Base-by-base conservation (phyloP, 192 early-diverging fungal species). In the Dissophora globulifera region DNA sequence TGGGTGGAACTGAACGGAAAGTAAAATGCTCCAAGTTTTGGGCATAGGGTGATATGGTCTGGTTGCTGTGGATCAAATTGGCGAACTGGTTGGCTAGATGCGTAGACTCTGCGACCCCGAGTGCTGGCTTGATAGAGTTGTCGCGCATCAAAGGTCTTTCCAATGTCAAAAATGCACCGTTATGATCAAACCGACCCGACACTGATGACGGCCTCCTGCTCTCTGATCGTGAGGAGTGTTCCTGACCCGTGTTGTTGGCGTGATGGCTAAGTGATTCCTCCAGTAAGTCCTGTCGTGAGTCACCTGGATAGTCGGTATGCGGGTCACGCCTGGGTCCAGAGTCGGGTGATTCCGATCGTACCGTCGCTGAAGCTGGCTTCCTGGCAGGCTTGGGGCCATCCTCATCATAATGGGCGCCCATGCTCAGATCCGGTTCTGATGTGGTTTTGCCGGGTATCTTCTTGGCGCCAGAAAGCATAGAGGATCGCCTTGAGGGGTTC, bases 51-150 rank as follows among this genome's bases (percentile, higher is more conserved):
- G 91, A 93, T 16, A 98, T 88, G 23, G 96, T 96, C 67, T 93
- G 93, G 62, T 96, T 91, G 72, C 90, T 85, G 45, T 81, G 84
- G 82, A 94, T 89, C 57, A 98, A 80, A 50, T 90, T 91, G 0
- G 94, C 94, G 32, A 98, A 82, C 66, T 95, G 92, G 3, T 94
- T 95, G 7, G 95, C 91, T n/a, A 93, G 89, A 83, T 69, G 94
- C 89, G 78, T 94, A 86, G 13, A 66, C 29, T 81, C 79, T 0
- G 68, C 65, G 29, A 66, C 62, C 13, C 59, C 66, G 32, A 64
- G 52, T 11, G 62, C 50, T 1, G 51, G 32, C 1, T 49, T 60
- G 19, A 56, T 20, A 7, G 38, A 27, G 12, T 62, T 42, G 29
- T 71, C 45, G 11, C 50, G 65, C 42, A 63, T 58, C n/a, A 55